These are phyloP conservation scores for Amaranthus cruentus DNA, from an alignment of 148 eudicot genomes.

Conservation along the genomic window DNA sequence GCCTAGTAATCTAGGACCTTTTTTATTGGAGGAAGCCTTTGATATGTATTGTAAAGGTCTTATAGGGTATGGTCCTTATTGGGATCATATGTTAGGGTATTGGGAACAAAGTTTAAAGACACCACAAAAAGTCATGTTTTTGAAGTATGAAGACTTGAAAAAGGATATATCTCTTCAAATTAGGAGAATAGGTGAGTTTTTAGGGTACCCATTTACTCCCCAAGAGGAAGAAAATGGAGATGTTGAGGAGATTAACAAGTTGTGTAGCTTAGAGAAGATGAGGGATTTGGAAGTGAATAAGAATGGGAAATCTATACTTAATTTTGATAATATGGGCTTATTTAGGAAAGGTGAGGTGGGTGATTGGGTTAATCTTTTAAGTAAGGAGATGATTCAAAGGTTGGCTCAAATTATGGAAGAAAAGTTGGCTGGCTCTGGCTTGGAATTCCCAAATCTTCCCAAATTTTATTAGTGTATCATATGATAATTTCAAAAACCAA, in stretches of 20 bases:
- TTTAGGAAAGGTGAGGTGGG: conserved; percentile 45
- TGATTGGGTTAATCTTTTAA: conserved; percentile 33
- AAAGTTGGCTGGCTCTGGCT: conserved; percentile 29
- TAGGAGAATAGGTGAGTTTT: conserved; percentile 28
- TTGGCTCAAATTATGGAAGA: conserved; percentile 21
- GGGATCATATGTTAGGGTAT: conserved; percentile 53
- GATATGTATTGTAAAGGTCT: conserved; percentile 47
- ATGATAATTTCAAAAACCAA: too few species aligned
- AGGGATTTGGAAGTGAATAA: conserved; percentile 33
- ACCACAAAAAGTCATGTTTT: conserved; percentile 48
- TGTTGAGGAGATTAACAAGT: conserved; percentile 20
- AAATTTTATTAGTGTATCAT: too few species aligned
- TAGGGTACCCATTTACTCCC: conserved; percentile 22
- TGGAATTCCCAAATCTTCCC: conserved; percentile 9
- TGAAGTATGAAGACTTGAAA: conserved; percentile 40
- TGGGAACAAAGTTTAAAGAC: conserved; percentile 37
- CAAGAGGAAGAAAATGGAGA: conserved; percentile 26
- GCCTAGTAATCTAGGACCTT: conserved; percentile 26
- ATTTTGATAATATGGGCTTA: conserved; percentile 30
- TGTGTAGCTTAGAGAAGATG: conserved; percentile 34
- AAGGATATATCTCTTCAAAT: conserved; percentile 15
- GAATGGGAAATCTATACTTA: conserved; percentile 23
- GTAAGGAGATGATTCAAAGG: conserved; percentile 29
- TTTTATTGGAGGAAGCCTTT: conserved; percentile 42
- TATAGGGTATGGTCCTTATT: conserved; percentile 49